Percentiles rank a stretch among this genome's conserved stretches.
phyloP scores from a whole-genome alignment of 2,329 filamentous ascomycete species.

The Decorospora gaudefroyi region DNA sequence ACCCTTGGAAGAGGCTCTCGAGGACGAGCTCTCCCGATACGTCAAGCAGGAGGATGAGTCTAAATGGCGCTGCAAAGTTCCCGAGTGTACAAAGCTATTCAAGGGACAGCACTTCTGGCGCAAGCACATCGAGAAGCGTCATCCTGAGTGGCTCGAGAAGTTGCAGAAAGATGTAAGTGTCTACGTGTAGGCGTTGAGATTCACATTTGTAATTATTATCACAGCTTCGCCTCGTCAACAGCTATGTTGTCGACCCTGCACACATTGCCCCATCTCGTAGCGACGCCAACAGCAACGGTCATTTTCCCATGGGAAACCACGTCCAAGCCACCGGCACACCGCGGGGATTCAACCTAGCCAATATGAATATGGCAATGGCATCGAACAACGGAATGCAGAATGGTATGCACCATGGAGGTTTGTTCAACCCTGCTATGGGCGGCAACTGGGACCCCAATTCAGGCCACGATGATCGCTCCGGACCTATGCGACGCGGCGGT shows the following conservation, averaged over 20 bases:
- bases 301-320: conserved; percentile 83
- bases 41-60: conserved; percentile 98
- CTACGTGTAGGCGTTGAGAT: not conserved
- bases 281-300: conserved; percentile 92
- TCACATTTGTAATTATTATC: conserved; percentile 12
- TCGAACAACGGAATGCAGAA: conserved; percentile 55
- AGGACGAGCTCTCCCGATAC: conserved; percentile 82
- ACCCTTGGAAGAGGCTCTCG: conserved; percentile 79
- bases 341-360: conserved; percentile 85
- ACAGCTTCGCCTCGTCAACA: conserved; percentile 87
- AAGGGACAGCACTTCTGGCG: conserved; percentile 97
- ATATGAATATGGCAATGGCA: conserved; percentile 67
- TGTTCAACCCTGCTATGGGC: conserved; percentile 57
- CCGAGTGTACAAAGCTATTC: conserved; percentile 94
- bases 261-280: conserved; percentile 93
- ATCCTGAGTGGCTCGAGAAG: conserved; percentile 81
- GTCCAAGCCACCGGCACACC: conserved; percentile 76
- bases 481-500: conserved; percentile 51
- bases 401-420: conserved; percentile 38
- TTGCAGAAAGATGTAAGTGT: conserved; percentile 79
- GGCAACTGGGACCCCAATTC: conserved; percentile 62
- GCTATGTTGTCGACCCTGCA: conserved; percentile 90
- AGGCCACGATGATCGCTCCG: conserved; percentile 47
- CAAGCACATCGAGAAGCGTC: conserved; percentile 97
- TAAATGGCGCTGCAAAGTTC: conserved; percentile 95